Evolutionary conservation across 192 early-diverging fungal genomes (phyloP).

Genomic region (Gigaspora rosea): DNA sequence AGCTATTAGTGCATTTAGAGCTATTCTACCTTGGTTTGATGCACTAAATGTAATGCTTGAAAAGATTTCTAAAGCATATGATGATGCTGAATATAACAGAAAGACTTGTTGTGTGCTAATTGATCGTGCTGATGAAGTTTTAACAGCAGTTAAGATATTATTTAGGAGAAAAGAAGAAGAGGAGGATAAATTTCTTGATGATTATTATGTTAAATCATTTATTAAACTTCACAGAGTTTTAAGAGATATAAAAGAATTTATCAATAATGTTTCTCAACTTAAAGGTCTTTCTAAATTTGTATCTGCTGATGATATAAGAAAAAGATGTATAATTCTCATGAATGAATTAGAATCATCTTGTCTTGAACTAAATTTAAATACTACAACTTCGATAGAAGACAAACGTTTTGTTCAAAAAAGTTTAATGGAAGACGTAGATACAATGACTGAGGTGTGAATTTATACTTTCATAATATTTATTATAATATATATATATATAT

Average conservation of each 20-base stretch:
- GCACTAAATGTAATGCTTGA: background rate
- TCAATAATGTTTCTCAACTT: slow-evolving; percentile 16
- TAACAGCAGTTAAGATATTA: background rate
- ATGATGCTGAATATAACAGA: slow-evolving; percentile 23
- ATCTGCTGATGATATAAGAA: background rate
- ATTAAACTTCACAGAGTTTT: background rate
- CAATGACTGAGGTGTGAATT: slow-evolving; percentile 1
- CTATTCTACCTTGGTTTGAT: slow-evolving; percentile 6
- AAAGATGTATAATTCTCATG: background rate
- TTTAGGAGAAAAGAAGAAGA: background rate
- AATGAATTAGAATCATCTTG: background rate
- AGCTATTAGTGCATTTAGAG: background rate
- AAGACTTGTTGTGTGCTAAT: slow-evolving; percentile 12
- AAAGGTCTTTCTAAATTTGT: background rate
- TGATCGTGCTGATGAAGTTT: background rate
- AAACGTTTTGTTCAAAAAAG: background rate
- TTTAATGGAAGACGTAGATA: background rate
- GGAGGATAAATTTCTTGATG: background rate
- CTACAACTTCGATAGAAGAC: background rate
- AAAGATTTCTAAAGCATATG: slow-evolving; percentile 9
- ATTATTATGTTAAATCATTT: slow-evolving; percentile 21
- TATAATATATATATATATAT: background rate
- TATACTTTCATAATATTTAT: too few relatives aligned
- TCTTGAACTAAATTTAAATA: background rate
- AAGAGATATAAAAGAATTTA: slow-evolving; percentile 19